phyloP scores from a whole-genome alignment of 2,329 filamentous ascomycete genomes.

The Chlorencoelia australis region DNA sequence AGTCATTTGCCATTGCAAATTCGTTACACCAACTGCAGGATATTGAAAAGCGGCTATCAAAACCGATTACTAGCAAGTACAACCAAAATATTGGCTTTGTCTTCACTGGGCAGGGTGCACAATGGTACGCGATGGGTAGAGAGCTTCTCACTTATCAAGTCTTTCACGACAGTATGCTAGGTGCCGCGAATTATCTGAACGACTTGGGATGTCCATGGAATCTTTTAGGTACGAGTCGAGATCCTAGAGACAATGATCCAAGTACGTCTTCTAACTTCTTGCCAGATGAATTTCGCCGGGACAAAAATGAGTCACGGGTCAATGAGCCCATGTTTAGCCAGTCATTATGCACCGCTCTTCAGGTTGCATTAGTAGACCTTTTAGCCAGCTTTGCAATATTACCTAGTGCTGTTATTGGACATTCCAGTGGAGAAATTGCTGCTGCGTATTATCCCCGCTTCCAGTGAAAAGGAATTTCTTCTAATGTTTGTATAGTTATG shows the following conservation, averaged over 20 bases:
- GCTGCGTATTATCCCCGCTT: slow-evolving; percentile 2
- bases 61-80: neutral
- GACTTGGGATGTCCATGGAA: slow-evolving; percentile 3
- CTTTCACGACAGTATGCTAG: neutral
- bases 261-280: too few species aligned
- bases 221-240: neutral
- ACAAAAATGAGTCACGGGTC: neutral
- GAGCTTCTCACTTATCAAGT: slow-evolving; percentile 5
- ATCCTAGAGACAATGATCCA: neutral
- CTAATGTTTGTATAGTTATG: slow-evolving; percentile 1
- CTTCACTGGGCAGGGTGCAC: slow-evolving; percentile 15
- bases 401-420: slow-evolving; percentile 31
- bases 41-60: neutral
- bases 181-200: neutral
- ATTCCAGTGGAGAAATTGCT: slow-evolving; percentile 38
- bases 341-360: slow-evolving; percentile 36
- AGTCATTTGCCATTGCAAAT: neutral
- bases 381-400: slow-evolving; percentile 31
- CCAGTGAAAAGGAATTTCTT: neutral
- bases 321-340: slow-evolving; percentile 25
- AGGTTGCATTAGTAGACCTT: slow-evolving; percentile 35
- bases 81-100: slow-evolving; percentile 2
- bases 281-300: neutral
- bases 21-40: neutral
- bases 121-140: slow-evolving; percentile 12